A percentile compares a stretch with the other conserved stretches of the same genome.
phyloP scores from a whole-genome alignment of 306 rosid species.

The Sesbania bispinosa region DNA sequence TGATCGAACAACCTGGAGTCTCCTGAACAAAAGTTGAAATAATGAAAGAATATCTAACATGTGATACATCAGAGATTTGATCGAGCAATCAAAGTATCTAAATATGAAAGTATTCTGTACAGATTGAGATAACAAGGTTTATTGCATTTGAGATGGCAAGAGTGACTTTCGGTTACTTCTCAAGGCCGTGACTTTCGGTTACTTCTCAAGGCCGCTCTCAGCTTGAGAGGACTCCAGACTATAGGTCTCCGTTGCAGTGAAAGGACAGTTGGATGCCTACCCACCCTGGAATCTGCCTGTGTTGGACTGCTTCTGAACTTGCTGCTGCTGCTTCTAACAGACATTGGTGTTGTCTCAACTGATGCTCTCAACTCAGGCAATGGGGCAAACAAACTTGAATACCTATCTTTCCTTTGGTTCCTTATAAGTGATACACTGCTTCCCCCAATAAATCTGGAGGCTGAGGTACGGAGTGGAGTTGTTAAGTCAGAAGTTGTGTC shows the following conservation, averaged over 20 bases:
- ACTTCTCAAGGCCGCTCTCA: constrained; percentile 51
- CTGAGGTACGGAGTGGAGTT: constrained; percentile 67
- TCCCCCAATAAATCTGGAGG: constrained; percentile 41
- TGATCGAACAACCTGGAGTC: neutral
- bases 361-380: constrained; percentile 53
- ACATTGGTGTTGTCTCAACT: constrained; percentile 59
- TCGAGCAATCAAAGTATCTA: neutral
- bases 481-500: constrained; percentile 53
- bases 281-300: constrained; percentile 39
- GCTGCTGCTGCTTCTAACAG: constrained; percentile 68
- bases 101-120: neutral
- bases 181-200: constrained; percentile 63
- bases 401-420: constrained; percentile 54
- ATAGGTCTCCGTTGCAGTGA: constrained; percentile 62
- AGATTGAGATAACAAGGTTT: constrained; percentile 23
- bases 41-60: neutral
- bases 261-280: constrained; percentile 45
- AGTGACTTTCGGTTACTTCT: constrained; percentile 53
- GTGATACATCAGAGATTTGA: neutral
- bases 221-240: constrained; percentile 86
- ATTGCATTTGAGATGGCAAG: constrained; percentile 54
- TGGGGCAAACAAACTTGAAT: constrained; percentile 75
- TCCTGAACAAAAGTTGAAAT: neutral
- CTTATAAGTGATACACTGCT: constrained; percentile 39
- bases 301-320: constrained; percentile 84